These are phyloP conservation scores for Camillea tinctor DNA, from an alignment of 2,329 filamentous ascomycete species.

Conservation along the genomic window DNA sequence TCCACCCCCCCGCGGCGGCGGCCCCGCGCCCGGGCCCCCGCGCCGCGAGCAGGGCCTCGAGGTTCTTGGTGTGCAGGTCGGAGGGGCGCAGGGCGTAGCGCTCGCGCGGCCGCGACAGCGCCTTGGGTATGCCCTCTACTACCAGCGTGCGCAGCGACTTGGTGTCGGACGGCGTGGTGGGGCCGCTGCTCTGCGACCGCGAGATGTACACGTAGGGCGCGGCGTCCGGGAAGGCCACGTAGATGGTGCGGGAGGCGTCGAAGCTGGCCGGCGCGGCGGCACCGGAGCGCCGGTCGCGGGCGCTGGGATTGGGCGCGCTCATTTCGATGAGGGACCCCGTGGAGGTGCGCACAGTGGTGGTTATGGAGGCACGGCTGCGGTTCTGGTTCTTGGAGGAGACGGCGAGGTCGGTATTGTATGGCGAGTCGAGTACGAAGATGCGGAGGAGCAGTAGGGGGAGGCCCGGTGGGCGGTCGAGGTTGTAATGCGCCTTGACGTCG, in stretches of 20 bases:
- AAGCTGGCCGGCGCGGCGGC: conserved; percentile 40
- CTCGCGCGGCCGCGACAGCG: conserved; percentile 71
- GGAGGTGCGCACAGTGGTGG: conserved; percentile 23
- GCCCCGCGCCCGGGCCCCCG: conserved; percentile 70
- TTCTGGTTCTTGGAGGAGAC: conserved; percentile 28
- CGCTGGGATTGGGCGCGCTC: conserved; percentile 3
- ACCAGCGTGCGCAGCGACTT: conserved; percentile 69
- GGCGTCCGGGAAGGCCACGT: conserved; percentile 78
- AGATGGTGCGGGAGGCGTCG: conserved; percentile 71
- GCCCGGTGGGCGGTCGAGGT: conserved; percentile 68
- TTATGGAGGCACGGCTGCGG: conserved; percentile 16
- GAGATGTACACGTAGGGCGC: conserved; percentile 72
- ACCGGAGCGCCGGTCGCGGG: background rate
- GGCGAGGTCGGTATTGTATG: conserved; percentile 65
- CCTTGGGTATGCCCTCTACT: conserved; percentile 77
- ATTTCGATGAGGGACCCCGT: conserved; percentile 6
- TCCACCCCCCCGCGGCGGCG: conserved; percentile 72
- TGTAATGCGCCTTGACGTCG: conserved; percentile 80
- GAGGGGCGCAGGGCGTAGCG: conserved; percentile 69
- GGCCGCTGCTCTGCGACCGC: conserved; percentile 45
- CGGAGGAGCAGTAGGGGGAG: conserved; percentile 73
- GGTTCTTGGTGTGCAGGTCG: conserved; percentile 67
- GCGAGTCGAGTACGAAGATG: conserved; percentile 76
- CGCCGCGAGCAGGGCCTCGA: conserved; percentile 67
- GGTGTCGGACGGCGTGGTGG: conserved; percentile 48